Conservation (phyloP, 176 grass and related monocot species). For the Cymbopogon citratus region DNA sequence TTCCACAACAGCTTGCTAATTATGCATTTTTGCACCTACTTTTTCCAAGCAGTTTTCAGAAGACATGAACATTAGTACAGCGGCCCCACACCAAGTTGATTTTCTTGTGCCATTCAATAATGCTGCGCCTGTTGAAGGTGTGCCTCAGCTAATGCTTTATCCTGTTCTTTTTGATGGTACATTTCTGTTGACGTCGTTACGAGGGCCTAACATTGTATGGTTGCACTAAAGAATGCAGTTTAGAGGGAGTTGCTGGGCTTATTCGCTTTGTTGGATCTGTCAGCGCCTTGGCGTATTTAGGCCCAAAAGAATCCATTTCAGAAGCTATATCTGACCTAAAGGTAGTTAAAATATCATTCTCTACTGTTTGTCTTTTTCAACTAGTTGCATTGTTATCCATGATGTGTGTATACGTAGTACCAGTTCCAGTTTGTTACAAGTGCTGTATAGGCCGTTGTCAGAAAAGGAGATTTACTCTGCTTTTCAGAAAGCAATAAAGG, state of each 20-base stretch:
- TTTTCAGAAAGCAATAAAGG: too few relatives aligned
- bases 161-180: not conserved
- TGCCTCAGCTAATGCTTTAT: constrained; percentile 27
- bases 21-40: constrained; percentile 9
- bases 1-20: not conserved
- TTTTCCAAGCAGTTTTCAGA: constrained; percentile 50
- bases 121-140: constrained; percentile 56
- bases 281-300: constrained; percentile 64
- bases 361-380: not conserved
- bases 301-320: constrained; percentile 65
- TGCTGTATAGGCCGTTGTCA: not conserved
- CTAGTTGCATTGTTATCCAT: not conserved
- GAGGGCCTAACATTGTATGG: constrained; percentile 26
- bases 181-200: constrained; percentile 28
- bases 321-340: constrained; percentile 95
- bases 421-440: not conserved
- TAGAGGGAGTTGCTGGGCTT: constrained; percentile 66
- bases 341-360: constrained; percentile 43
- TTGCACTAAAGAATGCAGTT: constrained; percentile 70
- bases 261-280: constrained; percentile 70
- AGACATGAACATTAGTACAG: constrained; percentile 28
- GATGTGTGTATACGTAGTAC: not conserved
- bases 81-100: constrained; percentile 48
- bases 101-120: constrained; percentile 83
- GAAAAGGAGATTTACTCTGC: too few relatives aligned